Percentiles rank a stretch among this genome's conserved stretches.
phyloP scores from a whole-genome alignment of 225 moss, liverwort and hornwort genomes.

The Physcomitrellopsis africana region DNA sequence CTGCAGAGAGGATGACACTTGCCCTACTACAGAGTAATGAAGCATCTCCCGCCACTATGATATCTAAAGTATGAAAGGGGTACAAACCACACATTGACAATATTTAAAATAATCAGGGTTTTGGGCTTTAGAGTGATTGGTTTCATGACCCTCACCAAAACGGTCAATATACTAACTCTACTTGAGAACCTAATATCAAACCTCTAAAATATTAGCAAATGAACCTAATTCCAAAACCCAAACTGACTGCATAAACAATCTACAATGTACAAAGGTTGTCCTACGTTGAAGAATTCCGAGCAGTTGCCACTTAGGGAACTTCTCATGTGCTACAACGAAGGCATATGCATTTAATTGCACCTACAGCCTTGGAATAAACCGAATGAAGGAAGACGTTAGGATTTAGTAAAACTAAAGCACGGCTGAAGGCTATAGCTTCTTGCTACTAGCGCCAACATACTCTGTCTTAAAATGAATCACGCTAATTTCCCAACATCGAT shows the following conservation, averaged over 20 bases:
- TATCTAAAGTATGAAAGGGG: not conserved
- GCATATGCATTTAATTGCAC: not conserved
- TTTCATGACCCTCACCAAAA: constrained; percentile 17
- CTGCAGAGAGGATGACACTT: constrained; percentile 8
- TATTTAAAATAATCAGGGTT: constrained; percentile 26
- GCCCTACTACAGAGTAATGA: constrained; percentile 7
- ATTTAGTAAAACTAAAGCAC: constrained; percentile 2
- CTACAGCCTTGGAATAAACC: not conserved
- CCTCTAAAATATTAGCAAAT: constrained; percentile 5
- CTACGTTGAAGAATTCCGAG: constrained; percentile 2
- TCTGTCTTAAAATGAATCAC: not conserved
- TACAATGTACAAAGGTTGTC: constrained; percentile 3
- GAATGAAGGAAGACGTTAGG: not conserved
- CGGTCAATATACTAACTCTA: not conserved
- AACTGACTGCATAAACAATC: not conserved
- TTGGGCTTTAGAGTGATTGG: constrained; percentile 34
- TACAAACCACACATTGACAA: constrained; percentile 3
- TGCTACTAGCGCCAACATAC: not conserved
- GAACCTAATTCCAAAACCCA: constrained; percentile 2
- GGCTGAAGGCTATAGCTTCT: not conserved
- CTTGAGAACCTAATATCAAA: not conserved
- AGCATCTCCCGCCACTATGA: not conserved
- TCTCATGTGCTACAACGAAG: not conserved
- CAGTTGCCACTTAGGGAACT: not conserved
- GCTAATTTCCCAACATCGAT: constrained; percentile 1